Base-by-base conservation (phyloP, 2,329 filamentous ascomycete genomes). In the Fusarium guadeloupense region DNA sequence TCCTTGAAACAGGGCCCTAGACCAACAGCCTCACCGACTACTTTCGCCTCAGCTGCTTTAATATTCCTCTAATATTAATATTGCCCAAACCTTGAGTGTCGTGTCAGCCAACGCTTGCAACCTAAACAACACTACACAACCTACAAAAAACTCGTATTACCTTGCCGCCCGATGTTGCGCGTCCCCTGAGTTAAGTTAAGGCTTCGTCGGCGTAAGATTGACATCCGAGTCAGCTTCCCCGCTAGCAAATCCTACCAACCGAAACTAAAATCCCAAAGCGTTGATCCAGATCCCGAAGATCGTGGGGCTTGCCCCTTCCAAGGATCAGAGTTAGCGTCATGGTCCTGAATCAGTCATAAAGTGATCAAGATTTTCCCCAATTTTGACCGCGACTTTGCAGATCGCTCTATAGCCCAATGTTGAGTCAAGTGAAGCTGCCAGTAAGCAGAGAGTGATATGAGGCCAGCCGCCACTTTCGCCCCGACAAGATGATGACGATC, bases 181-280 rank as follows among this genome's bases (percentile, higher is more conserved):
- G 13, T 47, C 35, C 50, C 50, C 50, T 35, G 35, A 41, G 16
- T 33, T 40, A 28, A 28, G 23, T 13, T 16, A 12, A 26, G 25
- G 4, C 25, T 26, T 41, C 17, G 7, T 50, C 45, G 50, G 35
- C 41, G 35, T 25, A 9, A 35, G 9, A 41, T 51, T 50, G 35
- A 10, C n/a, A n/a, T n/a, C 45, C 35, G 50, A 51, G 50, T 54
- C 50, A 54, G 20, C 35, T n/a, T 20, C 50, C 44, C 35, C 50
- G 12, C 50, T 30, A 35, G 23, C n/a, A 10, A 23, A n/a, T 14
- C 34, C 17, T 30, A 17, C 8, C 5, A 16, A 21, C 6, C 19
- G 2, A 5, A n/a, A 21, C 34, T 20, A 21, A 14, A 21, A 38
- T 10, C 35, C 12, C 35, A 20, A 38, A n/a, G 19, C 35, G 13